phyloP scores from a whole-genome alignment of 2,329 filamentous ascomycete species.

The Ceratocystis eucalypticola region DNA sequence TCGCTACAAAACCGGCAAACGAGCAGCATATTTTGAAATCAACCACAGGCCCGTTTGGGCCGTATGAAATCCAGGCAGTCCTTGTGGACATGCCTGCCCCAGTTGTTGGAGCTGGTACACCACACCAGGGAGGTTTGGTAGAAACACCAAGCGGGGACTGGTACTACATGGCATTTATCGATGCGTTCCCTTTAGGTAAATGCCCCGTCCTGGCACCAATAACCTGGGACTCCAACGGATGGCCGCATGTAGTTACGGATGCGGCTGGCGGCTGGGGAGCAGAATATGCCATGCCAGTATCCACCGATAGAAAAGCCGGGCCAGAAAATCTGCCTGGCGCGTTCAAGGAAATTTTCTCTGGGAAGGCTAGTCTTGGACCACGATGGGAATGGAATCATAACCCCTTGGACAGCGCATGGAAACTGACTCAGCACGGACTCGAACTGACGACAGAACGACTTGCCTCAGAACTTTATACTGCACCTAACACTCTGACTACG shows the following conservation, averaged over 20 bases:
- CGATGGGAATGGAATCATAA: conserved; percentile 51
- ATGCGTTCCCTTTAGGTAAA: conserved; percentile 40
- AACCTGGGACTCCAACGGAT: conserved; percentile 34
- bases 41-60: conserved; percentile 35
- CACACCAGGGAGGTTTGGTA: conserved; percentile 42
- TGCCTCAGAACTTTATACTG: conserved; percentile 35
- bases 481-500: conserved; percentile 35
- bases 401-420: conserved; percentile 36
- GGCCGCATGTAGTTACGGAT: conserved; percentile 31
- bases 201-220: conserved; percentile 42
- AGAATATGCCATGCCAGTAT: conserved; percentile 29
- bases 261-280: conserved; percentile 33
- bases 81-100: conserved; percentile 32
- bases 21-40: conserved; percentile 38
- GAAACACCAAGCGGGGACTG: conserved; percentile 38
- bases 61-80: conserved; percentile 36
- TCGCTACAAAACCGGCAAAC: conserved; percentile 34
- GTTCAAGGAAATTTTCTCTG: conserved; percentile 27
- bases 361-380: conserved; percentile 24
- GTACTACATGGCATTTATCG: conserved; percentile 44
- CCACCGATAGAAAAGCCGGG: conserved; percentile 21
- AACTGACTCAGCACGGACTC: conserved; percentile 29
- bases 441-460: conserved; percentile 35
- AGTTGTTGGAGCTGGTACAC: conserved; percentile 28
- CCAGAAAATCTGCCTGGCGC: conserved; percentile 28